phyloP scores from a whole-genome alignment of 2,329 filamentous ascomycete species.

The Aspergillus costaricaensis region DNA sequence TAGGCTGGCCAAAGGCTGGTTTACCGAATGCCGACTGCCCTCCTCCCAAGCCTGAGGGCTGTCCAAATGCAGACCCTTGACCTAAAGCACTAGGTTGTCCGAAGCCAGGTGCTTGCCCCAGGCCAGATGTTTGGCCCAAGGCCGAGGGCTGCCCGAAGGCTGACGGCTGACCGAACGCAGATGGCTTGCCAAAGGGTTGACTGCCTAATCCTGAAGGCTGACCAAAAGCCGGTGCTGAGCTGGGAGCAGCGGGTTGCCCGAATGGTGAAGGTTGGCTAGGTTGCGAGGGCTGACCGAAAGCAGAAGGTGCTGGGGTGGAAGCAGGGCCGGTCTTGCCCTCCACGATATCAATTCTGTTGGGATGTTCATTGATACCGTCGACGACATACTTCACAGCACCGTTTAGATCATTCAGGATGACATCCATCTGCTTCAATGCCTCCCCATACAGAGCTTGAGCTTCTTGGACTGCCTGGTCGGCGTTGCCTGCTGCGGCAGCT shows the following conservation, averaged over 20 bases:
- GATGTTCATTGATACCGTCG: constrained; percentile 67
- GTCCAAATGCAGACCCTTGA: constrained; percentile 43
- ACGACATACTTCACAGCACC: constrained; percentile 72
- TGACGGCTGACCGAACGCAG: constrained; percentile 32
- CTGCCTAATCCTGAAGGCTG: constrained; percentile 29
- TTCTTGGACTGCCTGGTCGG: constrained; percentile 54
- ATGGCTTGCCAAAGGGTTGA: constrained; percentile 23
- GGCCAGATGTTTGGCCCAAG: constrained; percentile 21
- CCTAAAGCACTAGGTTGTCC: constrained; percentile 27
- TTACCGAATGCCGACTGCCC: constrained; percentile 34
- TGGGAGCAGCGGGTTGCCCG: constrained; percentile 38
- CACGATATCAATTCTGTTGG: constrained; percentile 67
- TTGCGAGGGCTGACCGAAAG: constrained; percentile 34
- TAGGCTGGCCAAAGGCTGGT: constrained; percentile 46
- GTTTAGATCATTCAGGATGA: constrained; percentile 67
- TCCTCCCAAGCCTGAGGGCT: constrained; percentile 34
- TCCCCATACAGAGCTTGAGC: constrained; percentile 61
- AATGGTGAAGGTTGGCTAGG: constrained; percentile 36
- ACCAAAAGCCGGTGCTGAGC: constrained; percentile 26
- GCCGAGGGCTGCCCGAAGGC: constrained; percentile 24
- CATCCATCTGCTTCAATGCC: constrained; percentile 70
- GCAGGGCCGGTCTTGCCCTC: constrained; percentile 33
- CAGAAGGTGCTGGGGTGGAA: constrained; percentile 16
- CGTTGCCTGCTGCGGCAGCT: constrained; percentile 62
- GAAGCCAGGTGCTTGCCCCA: constrained; percentile 25